phyloP scores from a whole-genome alignment of 768 basidiomycete species.

The Russula emetica region DNA sequence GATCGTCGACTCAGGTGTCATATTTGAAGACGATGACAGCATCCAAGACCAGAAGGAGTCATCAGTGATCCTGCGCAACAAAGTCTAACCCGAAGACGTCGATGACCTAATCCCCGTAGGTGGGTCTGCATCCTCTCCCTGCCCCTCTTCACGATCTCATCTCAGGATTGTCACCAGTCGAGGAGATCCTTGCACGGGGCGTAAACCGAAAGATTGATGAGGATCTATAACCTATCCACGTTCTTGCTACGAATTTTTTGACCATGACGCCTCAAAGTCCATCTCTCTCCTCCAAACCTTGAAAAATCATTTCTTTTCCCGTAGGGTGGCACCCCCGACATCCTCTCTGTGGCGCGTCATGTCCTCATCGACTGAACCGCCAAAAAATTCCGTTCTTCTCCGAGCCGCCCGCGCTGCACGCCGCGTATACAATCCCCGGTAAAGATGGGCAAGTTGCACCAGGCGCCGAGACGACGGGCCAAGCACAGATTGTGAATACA shows the following conservation, averaged over 20 bases:
- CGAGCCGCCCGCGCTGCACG: conserved; percentile 70
- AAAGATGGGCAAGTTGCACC: conserved; percentile 46
- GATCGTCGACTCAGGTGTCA: conserved; percentile 94
- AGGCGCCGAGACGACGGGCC: conserved; percentile 75
- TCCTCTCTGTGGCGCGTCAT: not conserved
- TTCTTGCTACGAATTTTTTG: conserved; percentile 74
- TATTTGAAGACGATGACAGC: conserved; percentile 75
- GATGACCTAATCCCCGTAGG: conserved; percentile 88
- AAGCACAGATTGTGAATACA: conserved; percentile 67
- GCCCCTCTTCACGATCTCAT: not conserved
- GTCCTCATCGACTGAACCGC: conserved; percentile 70
- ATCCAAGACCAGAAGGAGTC: conserved; percentile 43
- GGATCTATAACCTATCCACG: conserved; percentile 73
- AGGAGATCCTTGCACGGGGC: conserved; percentile 79
- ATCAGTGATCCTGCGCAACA: conserved; percentile 77
- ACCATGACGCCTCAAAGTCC: conserved; percentile 84
- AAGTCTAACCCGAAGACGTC: conserved; percentile 84
- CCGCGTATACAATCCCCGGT: conserved; percentile 50
- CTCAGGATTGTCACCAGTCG: conserved; percentile 49
- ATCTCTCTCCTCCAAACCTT: conserved; percentile 2
- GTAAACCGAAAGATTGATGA: conserved; percentile 36
- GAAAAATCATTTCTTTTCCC: conserved; percentile 18
- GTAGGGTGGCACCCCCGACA: not conserved
- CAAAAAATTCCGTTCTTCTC: conserved; percentile 86
- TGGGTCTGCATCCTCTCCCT: conserved; percentile 36